Base-by-base conservation (phyloP, 179 eudicot genomes). In the Beta lomatogona region DNA sequence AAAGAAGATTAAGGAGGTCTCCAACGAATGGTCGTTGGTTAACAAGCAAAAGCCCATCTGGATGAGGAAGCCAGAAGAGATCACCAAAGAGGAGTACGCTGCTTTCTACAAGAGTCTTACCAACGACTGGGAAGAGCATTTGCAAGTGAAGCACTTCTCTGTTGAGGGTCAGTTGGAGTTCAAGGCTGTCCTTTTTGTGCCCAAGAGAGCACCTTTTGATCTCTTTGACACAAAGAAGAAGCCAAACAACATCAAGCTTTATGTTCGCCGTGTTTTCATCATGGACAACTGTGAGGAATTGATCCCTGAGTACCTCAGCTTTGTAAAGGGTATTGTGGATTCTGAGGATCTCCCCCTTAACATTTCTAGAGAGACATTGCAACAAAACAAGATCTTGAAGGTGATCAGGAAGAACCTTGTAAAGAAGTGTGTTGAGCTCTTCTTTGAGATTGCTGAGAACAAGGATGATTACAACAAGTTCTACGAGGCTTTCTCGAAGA, bases 221-320 rank as follows among this genome's bases (percentile, higher is more conserved):
- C 91, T 93, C 81, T 93, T 93, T 80, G 97, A 93, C 88, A 89
- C 90, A 2, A 88, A 75, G 94, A 93, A 93, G 89, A 93, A 93
- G 89, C 92, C 91, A 18, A 93, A 93, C 90, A 92, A 92, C 89
- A 92, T 92, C 68, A 93, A 93, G 92, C 94, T 93, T 5, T 93
- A 93, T 77, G 97, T 93, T n/a, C 95, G 97, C 13, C 90, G 97
- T 67, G 97, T 93, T 28, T 93, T 93, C 78, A 93, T 93, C 85
- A 93, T 92, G 97, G 97, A 93, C 85, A 93, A 93, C 89, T 93
- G 97, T 81, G 97, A 93, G 87, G 97, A 93, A 69, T 36, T 93
- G 81, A 93, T 93, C 74, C 97, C 97, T 0, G 97, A 93, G 87
- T 93, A 91, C 80, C 77, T 93, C 58, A 82, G 97, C 89, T 93